These are phyloP conservation scores for Arthrobotrys sinensis DNA, from an alignment of 2,329 filamentous ascomycete species.

Conservation along the genomic window DNA sequence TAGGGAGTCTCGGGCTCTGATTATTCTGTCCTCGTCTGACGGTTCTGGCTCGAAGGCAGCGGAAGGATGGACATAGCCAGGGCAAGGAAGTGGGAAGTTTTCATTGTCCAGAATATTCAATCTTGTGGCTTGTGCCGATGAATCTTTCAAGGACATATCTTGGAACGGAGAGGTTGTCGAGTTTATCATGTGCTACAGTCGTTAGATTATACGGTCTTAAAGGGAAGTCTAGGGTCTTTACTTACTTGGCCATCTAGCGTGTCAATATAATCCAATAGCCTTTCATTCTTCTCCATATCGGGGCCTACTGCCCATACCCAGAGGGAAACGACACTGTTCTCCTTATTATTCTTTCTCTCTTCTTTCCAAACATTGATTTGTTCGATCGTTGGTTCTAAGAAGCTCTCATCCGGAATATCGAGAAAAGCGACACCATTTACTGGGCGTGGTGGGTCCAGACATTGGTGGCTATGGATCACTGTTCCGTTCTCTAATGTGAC, in stretches of 20 bases:
- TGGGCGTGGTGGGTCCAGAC: slow-evolving; percentile 77
- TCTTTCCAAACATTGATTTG: slow-evolving; percentile 80
- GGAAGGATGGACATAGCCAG: slow-evolving; percentile 71
- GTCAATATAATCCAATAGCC: slow-evolving; percentile 79
- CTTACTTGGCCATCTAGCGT: slow-evolving; percentile 65
- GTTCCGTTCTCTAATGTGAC: slow-evolving; percentile 77
- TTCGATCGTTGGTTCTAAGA: slow-evolving; percentile 72
- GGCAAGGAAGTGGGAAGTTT: slow-evolving; percentile 78
- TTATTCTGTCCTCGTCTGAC: slow-evolving; percentile 35
- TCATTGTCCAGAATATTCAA: slow-evolving; percentile 81
- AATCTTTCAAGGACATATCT: slow-evolving; percentile 78
- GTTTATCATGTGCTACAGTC: slow-evolving; percentile 79
- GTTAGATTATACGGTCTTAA: slow-evolving; percentile 6
- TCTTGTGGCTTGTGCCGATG: slow-evolving; percentile 77
- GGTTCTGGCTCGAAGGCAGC: slow-evolving; percentile 68
- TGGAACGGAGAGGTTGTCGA: slow-evolving; percentile 82
- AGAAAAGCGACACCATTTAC: slow-evolving; percentile 84
- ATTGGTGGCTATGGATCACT: slow-evolving; percentile 86
- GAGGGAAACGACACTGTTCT: slow-evolving; percentile 76
- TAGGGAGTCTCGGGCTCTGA: slow-evolving; percentile 36
- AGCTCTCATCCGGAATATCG: slow-evolving; percentile 80
- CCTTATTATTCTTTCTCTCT: slow-evolving; percentile 76
- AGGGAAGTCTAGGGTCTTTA: slow-evolving; percentile 71
- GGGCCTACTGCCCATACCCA: slow-evolving; percentile 84
- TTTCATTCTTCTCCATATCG: slow-evolving; percentile 75